Base-by-base conservation (phyloP, 768 basidiomycete species). In the Termitomyces sp. region DNA sequence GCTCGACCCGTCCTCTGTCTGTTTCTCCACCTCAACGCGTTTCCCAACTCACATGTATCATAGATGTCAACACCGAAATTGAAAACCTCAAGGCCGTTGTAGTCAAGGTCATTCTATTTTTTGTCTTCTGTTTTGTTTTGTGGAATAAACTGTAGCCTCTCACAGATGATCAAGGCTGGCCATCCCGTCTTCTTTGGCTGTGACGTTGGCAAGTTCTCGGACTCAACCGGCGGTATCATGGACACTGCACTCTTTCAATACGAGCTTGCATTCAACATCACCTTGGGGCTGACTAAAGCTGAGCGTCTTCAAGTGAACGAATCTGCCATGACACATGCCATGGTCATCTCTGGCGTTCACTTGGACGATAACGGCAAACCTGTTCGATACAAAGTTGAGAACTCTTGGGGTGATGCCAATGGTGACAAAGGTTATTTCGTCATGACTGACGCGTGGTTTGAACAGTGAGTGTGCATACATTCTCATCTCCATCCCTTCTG, bases 141-240 rank as follows among this genome's bases (percentile, higher is more conserved):
- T 20, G 47, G 4, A 51, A 22, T 23, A n/a, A 16, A 36, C 12
- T 6, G 41, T 32, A 39, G 20, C 13, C 11, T 41, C 15, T 22
- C 42, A 23, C 55, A 83, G 78, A 77, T 88, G 68, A 82, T 96
- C 75, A 92, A 92, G 70, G 88, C 89, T 23, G 89, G 91, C 38
- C 84, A 86, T 36, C 89, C 94, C 5, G 88, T 95, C 42, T 97
- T 96, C 82, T 98, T 98, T 66, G 96, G 94, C 0, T 97, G 95
- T 67, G 96, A 98, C 66, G 94, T 97, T 42, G 94, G 94, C 33
- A 83, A 97, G 66, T 91, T 84, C 66, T 89, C 87, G 4, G 85
- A 91, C 60, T 74, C 76, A 22, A 61, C 70, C 23, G 68, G 77
- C 2, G 96, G 95, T 23, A 85, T 97, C 59, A 91, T 96, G 94